Conservation (phyloP, 75 land plant genomes). For the Gnetum montanum region DNA sequence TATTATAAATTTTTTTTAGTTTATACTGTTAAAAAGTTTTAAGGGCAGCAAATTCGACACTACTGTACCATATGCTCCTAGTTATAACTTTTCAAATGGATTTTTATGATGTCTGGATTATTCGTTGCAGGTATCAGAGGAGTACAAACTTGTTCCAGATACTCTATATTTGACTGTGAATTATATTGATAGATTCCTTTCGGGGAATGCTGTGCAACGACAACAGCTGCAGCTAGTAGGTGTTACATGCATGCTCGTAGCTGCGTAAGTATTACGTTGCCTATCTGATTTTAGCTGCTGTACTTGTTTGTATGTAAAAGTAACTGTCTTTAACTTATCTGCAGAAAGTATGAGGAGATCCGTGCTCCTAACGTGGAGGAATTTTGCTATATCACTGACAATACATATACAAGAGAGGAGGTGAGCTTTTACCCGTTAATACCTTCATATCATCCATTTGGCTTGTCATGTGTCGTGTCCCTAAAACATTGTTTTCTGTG, state of each 20-base stretch:
- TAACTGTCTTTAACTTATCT: too few species aligned
- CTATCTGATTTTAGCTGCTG: too few species aligned
- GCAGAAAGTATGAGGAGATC: conserved; percentile 92
- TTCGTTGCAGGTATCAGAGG: conserved; percentile 76
- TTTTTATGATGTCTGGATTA: too few species aligned
- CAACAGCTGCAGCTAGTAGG: conserved; percentile 69
- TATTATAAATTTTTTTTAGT: too few species aligned
- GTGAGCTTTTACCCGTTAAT: conserved; percentile 15
- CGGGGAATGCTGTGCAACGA: conserved; percentile 50
- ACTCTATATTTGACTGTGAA: conserved; percentile 77
- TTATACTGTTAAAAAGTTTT: too few species aligned
- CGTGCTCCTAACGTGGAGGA: conserved; percentile 94
- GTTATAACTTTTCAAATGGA: too few species aligned
- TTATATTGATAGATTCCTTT: conserved; percentile 69
- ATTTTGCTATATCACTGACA: conserved; percentile 94
- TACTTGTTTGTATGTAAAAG: too few species aligned
- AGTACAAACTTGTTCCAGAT: conserved; percentile 79
- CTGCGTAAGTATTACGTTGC: conserved; percentile 75
- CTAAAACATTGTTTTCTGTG: background rate
- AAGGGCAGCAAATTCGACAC: too few species aligned
- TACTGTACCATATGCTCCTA: too few species aligned
- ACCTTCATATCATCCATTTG: background rate
- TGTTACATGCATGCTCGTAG: conserved; percentile 82
- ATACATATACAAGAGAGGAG: conserved; percentile 71
- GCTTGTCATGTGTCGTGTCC: background rate